Percentiles rank a stretch among this genome's conserved stretches.
These are phyloP conservation scores for Phragmites australis DNA, from an alignment of 176 grass and related monocot genomes.

Conservation along the genomic window DNA sequence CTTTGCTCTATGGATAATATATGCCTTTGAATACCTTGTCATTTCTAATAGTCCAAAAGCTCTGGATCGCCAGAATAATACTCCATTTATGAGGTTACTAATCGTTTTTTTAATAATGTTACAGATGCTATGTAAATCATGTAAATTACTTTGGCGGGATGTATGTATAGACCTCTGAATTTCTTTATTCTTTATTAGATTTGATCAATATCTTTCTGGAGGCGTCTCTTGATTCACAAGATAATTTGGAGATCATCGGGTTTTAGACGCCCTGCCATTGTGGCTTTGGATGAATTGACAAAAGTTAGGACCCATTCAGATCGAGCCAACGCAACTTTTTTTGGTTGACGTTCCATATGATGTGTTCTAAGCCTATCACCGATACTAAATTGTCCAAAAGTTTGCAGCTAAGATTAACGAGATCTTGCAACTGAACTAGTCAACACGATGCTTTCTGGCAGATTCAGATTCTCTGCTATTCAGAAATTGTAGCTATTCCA, in stretches of 20 bases:
- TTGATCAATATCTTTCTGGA: conserved; percentile 45
- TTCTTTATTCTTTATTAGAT: conserved; percentile 54
- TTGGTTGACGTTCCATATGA: too few species aligned
- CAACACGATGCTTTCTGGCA: too few species aligned
- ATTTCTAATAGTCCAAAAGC: neutral
- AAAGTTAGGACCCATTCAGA: conserved; percentile 21
- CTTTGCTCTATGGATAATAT: too few species aligned
- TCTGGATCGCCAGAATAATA: neutral
- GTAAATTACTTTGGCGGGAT: conserved; percentile 59
- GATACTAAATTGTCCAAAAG: too few species aligned
- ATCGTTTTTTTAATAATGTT: conserved; percentile 17
- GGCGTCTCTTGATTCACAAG: conserved; percentile 30
- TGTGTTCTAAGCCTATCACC: too few species aligned
- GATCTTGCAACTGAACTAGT: too few species aligned
- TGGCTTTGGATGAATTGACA: conserved; percentile 14
- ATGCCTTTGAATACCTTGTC: neutral
- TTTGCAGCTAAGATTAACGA: too few species aligned
- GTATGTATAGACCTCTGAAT: conserved; percentile 49
- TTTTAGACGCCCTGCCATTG: neutral
- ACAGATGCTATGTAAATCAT: conserved; percentile 54
- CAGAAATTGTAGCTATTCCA: too few species aligned
- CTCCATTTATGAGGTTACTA: neutral
- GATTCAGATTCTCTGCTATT: too few species aligned
- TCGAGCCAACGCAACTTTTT: too few species aligned
- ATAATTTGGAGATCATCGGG: conserved; percentile 33